These are phyloP conservation scores for Penium margaritaceum DNA, from an alignment of 139 green algal species.

Conservation along the genomic window DNA sequence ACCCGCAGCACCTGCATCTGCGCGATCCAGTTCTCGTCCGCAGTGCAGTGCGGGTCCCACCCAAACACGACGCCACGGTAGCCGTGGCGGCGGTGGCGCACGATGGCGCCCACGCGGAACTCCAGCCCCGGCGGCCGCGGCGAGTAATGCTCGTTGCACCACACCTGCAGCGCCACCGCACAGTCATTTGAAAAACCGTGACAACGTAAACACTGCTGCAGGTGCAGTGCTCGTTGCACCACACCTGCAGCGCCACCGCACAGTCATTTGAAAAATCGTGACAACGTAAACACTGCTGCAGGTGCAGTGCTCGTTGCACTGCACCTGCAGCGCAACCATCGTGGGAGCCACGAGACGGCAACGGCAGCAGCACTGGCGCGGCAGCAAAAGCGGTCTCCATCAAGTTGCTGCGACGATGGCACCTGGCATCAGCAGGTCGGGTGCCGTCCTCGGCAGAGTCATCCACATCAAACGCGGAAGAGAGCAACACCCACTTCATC, in stretches of 20 bases:
- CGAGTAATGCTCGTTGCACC: background rate
- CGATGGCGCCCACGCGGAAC: conserved; percentile 44
- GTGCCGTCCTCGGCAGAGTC: no score
- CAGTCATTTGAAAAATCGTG: no score
- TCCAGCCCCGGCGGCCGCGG: conserved; percentile 4
- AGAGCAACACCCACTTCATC: no score
- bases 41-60: conserved; percentile 54
- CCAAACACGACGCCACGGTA: conserved; percentile 61
- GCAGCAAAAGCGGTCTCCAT: no score
- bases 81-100: conserved; percentile 48
- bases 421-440: no score
- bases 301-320: background rate
- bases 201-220: no score
- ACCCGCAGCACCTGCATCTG: conserved; percentile 49
- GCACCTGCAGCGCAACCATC: background rate
- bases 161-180: background rate
- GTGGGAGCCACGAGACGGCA: no score
- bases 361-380: no score
- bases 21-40: conserved; percentile 53
- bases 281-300: no score
- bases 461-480: no score
- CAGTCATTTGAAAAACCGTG: no score
- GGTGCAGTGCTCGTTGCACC: background rate
- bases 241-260: background rate
- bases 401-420: no score